Conservation (phyloP, 139 green algal genomes). For the Microglena sp. region DNA sequence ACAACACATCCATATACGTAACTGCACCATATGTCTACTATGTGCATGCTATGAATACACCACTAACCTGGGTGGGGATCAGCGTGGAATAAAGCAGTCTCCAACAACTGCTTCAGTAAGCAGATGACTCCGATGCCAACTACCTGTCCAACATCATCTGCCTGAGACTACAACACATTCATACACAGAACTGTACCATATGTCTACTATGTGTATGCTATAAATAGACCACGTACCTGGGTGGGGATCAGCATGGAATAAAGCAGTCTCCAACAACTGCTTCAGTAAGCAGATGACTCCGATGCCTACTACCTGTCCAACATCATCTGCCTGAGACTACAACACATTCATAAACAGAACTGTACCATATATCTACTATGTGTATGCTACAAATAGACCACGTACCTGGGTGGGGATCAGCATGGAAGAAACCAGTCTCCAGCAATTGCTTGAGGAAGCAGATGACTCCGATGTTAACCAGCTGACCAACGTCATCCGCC, state of each 20-base stretch:
- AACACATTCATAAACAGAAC: too few relatives aligned
- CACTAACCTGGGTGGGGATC: slow-evolving; percentile 17
- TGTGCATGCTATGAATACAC: too few relatives aligned
- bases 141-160: slow-evolving; percentile 78
- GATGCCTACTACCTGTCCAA: slow-evolving; percentile 88
- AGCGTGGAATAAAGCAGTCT: slow-evolving; percentile 68
- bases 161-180: too few relatives aligned
- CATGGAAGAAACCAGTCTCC: slow-evolving; percentile 71
- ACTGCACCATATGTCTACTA: too few relatives aligned
- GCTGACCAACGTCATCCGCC: slow-evolving; percentile 75
- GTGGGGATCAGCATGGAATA: slow-evolving; percentile 47
- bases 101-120: slow-evolving; percentile 96
- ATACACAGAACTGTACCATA: too few relatives aligned
- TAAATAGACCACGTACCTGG: too few relatives aligned
- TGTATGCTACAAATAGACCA: too few relatives aligned
- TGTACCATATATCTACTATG: too few relatives aligned
- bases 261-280: slow-evolving; percentile 87
- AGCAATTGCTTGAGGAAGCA: slow-evolving; percentile 98
- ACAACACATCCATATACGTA: too few relatives aligned
- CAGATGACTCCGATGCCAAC: slow-evolving; percentile 97
- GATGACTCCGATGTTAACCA: slow-evolving; percentile 97
- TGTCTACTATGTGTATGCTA: too few relatives aligned
- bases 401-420: slow-evolving; percentile 18
- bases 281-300: slow-evolving; percentile 98
- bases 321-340: slow-evolving; percentile 74